Conservation (phyloP, 1,284 basidiomycete genomes). For the Rhodotorula sp. region DNA sequence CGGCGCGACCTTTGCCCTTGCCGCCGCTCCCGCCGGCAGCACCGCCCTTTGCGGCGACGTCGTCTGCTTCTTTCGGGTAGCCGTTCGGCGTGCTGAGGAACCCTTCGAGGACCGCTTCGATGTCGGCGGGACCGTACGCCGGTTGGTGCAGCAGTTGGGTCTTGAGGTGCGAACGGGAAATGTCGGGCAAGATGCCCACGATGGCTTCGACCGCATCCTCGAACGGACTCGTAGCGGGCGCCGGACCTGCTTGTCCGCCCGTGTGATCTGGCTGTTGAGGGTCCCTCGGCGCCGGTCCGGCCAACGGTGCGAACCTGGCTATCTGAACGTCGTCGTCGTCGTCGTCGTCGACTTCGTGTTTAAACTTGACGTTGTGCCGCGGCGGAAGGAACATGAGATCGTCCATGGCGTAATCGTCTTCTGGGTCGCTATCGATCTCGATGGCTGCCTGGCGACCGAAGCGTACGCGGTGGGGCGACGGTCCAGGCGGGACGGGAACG, state of each 20-base stretch:
- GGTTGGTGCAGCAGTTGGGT: not conserved
- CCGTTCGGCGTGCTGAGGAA: slow-evolving; percentile 20
- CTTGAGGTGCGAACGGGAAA: slow-evolving; percentile 19
- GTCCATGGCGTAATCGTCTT: no score
- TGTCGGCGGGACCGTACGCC: slow-evolving; percentile 10
- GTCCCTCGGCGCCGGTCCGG: not conserved
- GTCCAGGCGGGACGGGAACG: no score
- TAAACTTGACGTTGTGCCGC: not conserved
- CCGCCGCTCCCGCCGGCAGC: not conserved
- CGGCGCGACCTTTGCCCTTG: slow-evolving; percentile 11
- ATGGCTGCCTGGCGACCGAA: no score
- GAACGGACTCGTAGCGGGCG: not conserved
- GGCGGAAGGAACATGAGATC: no score
- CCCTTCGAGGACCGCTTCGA: slow-evolving; percentile 29
- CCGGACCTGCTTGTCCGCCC: not conserved
- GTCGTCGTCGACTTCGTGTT: not conserved
- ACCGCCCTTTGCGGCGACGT: not conserved
- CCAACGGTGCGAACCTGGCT: not conserved
- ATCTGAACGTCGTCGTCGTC: not conserved
- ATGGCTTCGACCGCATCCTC: slow-evolving; percentile 8
- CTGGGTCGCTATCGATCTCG: no score
- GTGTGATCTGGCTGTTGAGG: no score
- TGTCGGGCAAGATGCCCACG: slow-evolving; percentile 36
- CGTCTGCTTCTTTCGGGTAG: slow-evolving; percentile 13
- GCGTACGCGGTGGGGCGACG: no score